Evolutionary conservation across 2,329 filamentous ascomycete genomes (phyloP), one percentile per base, ranked within the genome.

Genomic region (Xylariaceae sp.): DNA sequence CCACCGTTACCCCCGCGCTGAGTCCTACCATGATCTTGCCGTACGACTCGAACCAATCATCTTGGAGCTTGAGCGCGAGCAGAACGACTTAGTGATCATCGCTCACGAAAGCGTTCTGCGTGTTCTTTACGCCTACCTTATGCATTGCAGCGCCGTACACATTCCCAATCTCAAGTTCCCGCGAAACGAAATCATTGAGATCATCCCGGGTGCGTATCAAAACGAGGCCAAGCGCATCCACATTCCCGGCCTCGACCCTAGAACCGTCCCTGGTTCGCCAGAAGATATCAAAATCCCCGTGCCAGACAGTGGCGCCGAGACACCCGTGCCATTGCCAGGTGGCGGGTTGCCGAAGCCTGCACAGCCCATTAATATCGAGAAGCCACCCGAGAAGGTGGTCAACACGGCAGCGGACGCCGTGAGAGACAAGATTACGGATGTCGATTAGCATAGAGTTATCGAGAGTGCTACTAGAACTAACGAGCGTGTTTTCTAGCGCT

Each of bases 1-100:
- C 70, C 95, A 99, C 73, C 86, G 95, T 40, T 99, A 97, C 71
- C 95, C 95, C 7, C 84, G 95, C 60, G 93, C 93, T 58, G 95
- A 99, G 90, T 98, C 93, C 7, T 99, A 99, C 74, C 95, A 99
- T 72, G 95, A 99, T 70, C 86, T 99, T 43, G 95, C 95, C n/a
- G 95, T 99, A 57, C 90, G 95, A 20, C 86, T 99, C 45, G 95
- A 99, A 72, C 96, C 95, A 41, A 96, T 99, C 68, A 99, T 99
- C 69, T 84, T 99, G 26, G 95, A 99, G 73, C 84, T 99, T 14
- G 95, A 99, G 77, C 88, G 95, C 43, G 95, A 99, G 76, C 91
- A 97, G 67, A 96, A 96, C 64, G 95, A 99, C 71, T 82, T 99
- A n/a, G 83, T 99, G 50, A 97, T 99, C 70, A 97, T 99, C 65